Conservation (phyloP, 2,329 filamentous ascomycete genomes). For the Onygenales sp. region DNA sequence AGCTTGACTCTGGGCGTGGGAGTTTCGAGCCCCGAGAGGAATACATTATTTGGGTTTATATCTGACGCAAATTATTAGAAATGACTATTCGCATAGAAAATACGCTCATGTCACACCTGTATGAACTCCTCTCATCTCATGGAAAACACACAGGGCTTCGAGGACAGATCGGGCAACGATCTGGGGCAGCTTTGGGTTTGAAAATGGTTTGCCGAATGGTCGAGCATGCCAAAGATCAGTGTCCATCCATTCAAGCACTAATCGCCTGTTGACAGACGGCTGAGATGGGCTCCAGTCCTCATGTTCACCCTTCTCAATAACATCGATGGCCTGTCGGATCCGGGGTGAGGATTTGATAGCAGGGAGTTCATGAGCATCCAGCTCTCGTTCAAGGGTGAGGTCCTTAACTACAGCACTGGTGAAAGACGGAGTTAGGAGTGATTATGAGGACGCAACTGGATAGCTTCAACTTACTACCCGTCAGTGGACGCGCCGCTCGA, state of each 20-base stretch:
- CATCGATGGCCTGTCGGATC: constrained; percentile 7
- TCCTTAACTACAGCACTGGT: constrained; percentile 8
- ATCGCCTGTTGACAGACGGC: constrained; percentile 6
- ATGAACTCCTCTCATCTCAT: constrained; percentile 5
- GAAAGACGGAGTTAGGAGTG: too few relatives aligned
- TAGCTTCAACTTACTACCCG: too few relatives aligned
- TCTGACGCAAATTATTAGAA: neutral
- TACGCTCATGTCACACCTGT: constrained; percentile 3
- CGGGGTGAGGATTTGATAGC: constrained; percentile 6
- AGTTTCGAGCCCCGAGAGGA: constrained; percentile 4
- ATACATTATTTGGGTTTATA: constrained; percentile 10
- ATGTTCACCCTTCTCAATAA: constrained; percentile 7
- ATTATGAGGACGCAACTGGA: too few relatives aligned
- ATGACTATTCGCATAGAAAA: neutral
- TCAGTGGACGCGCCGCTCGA: too few relatives aligned
- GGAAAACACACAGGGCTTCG: constrained; percentile 6
- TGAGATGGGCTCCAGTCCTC: constrained; percentile 7
- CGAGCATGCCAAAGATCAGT: constrained; percentile 8
- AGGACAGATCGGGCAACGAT: constrained; percentile 8
- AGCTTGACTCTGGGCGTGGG: constrained; percentile 6
- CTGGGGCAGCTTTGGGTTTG: constrained; percentile 7
- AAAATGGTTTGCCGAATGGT: constrained; percentile 8
- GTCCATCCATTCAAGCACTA: constrained; percentile 10
- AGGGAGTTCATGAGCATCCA: constrained; percentile 7
- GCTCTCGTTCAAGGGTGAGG: constrained; percentile 4